A percentile compares a stretch with the other conserved stretches of the same genome.
Conservation (phyloP, 768 basidiomycete species). For the Serendipita sp. region DNA sequence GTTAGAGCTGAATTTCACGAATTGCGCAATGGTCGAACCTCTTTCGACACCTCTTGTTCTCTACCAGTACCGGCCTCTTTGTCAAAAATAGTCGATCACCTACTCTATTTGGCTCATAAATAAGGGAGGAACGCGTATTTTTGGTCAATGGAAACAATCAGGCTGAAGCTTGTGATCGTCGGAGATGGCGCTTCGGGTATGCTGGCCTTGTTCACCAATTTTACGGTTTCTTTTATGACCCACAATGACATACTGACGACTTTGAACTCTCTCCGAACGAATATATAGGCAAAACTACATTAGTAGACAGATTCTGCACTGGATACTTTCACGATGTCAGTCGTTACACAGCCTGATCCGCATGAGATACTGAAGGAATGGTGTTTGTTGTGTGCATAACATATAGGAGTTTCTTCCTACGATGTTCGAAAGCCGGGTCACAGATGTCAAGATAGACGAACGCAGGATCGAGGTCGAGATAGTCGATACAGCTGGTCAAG, state of each 20-base stretch:
- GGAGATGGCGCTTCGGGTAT: conserved; percentile 6
- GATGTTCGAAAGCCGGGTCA: conserved; percentile 8
- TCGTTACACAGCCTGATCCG: neutral
- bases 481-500: conserved; percentile 7
- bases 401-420: conserved; percentile 8
- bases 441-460: conserved; percentile 10
- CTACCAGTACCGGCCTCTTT: too few species aligned
- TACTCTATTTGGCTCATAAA: too few species aligned
- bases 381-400: neutral
- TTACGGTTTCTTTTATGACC: neutral
- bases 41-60: neutral
- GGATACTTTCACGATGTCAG: conserved; percentile 2
- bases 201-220: neutral
- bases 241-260: neutral
- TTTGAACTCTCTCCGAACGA: too few species aligned
- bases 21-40: too few species aligned
- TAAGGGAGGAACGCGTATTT: neutral
- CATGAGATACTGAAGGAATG: neutral
- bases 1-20: too few species aligned
- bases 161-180: neutral
- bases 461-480: conserved; percentile 7
- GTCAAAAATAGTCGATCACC: too few species aligned
- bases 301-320: neutral
- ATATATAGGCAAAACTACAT: neutral
- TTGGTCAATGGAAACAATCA: neutral